phyloP scores from a whole-genome alignment of 768 basidiomycete genomes.

The Epithele typhae region DNA sequence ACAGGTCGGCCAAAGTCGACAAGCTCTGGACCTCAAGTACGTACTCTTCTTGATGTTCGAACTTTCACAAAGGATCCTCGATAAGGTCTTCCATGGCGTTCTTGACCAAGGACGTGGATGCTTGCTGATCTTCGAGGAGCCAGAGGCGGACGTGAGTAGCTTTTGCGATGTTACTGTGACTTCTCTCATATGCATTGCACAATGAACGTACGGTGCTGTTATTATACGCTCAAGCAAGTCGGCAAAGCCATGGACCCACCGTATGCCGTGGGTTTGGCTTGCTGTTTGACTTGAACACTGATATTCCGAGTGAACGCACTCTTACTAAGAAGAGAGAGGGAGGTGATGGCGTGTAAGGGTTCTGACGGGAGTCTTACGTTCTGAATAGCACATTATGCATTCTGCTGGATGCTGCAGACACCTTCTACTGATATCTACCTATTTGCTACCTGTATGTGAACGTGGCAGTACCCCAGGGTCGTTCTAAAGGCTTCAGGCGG shows the following conservation, averaged over 20 bases:
- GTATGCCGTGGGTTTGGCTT: too few species aligned
- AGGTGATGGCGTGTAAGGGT: too few species aligned
- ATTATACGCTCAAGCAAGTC: slow-evolving; percentile 87
- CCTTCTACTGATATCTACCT: too few species aligned
- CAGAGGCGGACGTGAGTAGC: slow-evolving; percentile 74
- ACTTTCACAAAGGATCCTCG: slow-evolving; percentile 96
- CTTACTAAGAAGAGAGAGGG: too few species aligned
- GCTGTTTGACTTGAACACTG: too few species aligned
- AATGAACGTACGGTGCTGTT: slow-evolving; percentile 87
- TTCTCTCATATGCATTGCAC: slow-evolving; percentile 1
- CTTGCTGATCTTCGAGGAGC: slow-evolving; percentile 82
- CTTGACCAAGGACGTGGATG: slow-evolving; percentile 96
- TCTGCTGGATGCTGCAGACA: too few species aligned
- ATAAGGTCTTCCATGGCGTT: slow-evolving; percentile 91
- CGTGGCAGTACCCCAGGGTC: too few species aligned
- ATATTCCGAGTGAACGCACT: too few species aligned
- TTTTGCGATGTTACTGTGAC: background rate
- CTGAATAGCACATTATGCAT: too few species aligned
- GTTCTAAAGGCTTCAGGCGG: too few species aligned
- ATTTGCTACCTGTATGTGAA: too few species aligned
- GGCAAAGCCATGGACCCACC: slow-evolving; percentile 92
- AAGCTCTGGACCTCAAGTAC: slow-evolving; percentile 89
- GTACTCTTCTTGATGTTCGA: slow-evolving; percentile 39
- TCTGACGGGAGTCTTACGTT: too few species aligned
- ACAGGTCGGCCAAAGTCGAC: slow-evolving; percentile 80